Conservation (phyloP, 2,329 filamentous ascomycete genomes). For the Curvularia eragrostidis region DNA sequence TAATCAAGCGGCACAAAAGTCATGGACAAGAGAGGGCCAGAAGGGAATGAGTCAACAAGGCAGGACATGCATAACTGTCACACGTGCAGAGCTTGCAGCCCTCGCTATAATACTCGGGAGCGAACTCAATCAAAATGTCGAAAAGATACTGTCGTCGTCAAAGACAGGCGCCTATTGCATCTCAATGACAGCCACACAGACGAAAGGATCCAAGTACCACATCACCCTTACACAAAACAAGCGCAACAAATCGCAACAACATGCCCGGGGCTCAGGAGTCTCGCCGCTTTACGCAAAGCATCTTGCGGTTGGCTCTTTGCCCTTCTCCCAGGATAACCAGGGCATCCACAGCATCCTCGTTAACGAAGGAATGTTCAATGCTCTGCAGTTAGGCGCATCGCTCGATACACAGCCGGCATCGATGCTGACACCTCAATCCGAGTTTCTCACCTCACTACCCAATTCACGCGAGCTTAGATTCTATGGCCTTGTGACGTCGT, state of each 20-base stretch:
- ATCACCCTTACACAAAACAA: constrained; percentile 36
- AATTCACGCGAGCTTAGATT: constrained; percentile 28
- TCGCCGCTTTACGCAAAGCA: constrained; percentile 46
- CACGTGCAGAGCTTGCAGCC: constrained; percentile 33
- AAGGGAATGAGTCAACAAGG: constrained; percentile 27
- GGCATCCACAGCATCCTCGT: constrained; percentile 36
- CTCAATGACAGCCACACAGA: constrained; percentile 24
- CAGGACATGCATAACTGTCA: constrained; percentile 25
- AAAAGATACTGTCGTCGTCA: constrained; percentile 5
- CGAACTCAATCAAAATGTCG: constrained; percentile 12
- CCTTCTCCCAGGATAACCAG: constrained; percentile 30
- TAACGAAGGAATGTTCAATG: constrained; percentile 29
- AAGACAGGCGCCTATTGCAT: constrained; percentile 39
- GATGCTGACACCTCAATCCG: constrained; percentile 19
- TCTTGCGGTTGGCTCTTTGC: constrained; percentile 40
- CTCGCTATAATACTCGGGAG: constrained; percentile 42
- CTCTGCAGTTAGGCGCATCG: constrained; percentile 26
- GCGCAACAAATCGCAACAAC: constrained; percentile 31
- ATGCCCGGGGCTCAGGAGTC: constrained; percentile 32
- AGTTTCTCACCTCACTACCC: constrained; percentile 34
- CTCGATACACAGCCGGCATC: constrained; percentile 22
- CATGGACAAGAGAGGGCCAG: constrained; percentile 38
- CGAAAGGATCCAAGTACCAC: constrained; percentile 25
- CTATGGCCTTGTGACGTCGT: constrained; percentile 27
- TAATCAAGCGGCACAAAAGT: constrained; percentile 13